Percentiles rank a stretch among this genome's conserved stretches.
phyloP scores from a whole-genome alignment of 2,329 filamentous ascomycete genomes.

The Dichotomopilus funicola region DNA sequence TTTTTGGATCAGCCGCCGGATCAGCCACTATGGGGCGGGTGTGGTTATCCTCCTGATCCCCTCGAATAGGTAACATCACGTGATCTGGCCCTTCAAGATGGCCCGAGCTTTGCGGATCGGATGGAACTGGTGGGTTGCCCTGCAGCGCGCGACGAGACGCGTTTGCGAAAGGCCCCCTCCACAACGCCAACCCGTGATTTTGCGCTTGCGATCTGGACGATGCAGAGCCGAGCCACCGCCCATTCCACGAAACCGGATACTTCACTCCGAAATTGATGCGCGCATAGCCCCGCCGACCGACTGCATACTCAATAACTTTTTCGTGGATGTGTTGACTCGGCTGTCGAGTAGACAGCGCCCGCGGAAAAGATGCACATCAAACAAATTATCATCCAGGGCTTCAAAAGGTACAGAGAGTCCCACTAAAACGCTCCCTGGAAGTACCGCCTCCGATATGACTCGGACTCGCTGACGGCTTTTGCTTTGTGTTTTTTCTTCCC shows the following conservation, averaged over 20 bases:
- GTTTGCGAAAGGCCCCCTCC: slow-evolving; percentile 1
- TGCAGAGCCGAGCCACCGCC: slow-evolving; percentile 1
- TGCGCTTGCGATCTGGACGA: not conserved
- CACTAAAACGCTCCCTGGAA: not conserved
- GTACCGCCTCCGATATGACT: not conserved
- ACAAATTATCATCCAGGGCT: slow-evolving; percentile 99
- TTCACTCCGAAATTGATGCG: slow-evolving; percentile 7
- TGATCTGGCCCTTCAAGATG: not conserved
- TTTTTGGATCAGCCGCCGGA: too few relatives aligned
- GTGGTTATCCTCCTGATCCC: too few relatives aligned
- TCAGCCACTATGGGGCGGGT: too few relatives aligned
- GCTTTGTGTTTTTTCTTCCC: not conserved
- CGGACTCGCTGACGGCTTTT: slow-evolving; percentile 1
- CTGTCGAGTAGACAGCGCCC: slow-evolving; percentile 26
- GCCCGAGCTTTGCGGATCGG: not conserved
- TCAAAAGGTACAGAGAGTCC: slow-evolving; percentile 68
- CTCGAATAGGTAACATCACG: not conserved
- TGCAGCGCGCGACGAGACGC: slow-evolving; percentile 9
- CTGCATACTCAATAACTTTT: not conserved
- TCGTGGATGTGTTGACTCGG: slow-evolving; percentile 9
- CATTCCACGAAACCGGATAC: not conserved
- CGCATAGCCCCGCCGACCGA: not conserved
- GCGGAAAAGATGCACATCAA: slow-evolving; percentile 83
- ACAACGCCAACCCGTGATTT: slow-evolving; percentile 4
- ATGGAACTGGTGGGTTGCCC: too few relatives aligned